A percentile compares a stretch with the other conserved stretches of the same genome.
Conservation (phyloP, 139 green algal species). For the Desmodesmus armatus region DNA sequence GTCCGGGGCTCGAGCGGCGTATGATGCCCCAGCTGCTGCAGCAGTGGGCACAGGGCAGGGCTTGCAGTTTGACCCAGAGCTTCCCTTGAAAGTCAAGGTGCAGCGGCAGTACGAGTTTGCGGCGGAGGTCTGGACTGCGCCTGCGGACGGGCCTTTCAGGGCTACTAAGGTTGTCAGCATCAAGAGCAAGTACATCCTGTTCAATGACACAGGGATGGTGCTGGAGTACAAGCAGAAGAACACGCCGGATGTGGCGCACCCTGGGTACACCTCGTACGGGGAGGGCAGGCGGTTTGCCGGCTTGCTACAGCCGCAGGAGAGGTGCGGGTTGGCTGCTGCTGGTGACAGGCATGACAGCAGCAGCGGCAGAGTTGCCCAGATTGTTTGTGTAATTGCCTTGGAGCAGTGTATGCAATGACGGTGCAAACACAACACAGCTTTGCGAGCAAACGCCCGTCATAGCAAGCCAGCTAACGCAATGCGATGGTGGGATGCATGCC, state of each 20-base stretch:
- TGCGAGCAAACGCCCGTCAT: background rate
- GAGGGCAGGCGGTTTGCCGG: conserved; percentile 68
- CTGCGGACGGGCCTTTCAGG: conserved; percentile 68
- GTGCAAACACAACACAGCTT: no score
- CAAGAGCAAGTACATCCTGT: conserved; percentile 89
- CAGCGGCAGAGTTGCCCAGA: no score
- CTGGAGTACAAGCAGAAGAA: conserved; percentile 88
- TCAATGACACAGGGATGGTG: conserved; percentile 83
- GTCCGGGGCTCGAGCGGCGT: no score
- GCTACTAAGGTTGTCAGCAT: conserved; percentile 84
- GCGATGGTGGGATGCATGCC: no score
- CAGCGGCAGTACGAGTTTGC: conserved; percentile 80
- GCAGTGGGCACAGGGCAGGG: no score
- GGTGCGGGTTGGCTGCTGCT: conserved; percentile 1
- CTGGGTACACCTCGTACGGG: conserved; percentile 40
- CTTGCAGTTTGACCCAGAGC: background rate
- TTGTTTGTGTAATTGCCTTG: no score
- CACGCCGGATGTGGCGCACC: conserved; percentile 63
- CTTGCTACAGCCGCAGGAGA: conserved; percentile 50
- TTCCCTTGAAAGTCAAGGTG: conserved; percentile 22
- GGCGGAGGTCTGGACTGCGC: conserved; percentile 77
- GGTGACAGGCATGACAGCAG: no score
- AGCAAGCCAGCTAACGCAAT: background rate
- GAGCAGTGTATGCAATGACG: no score
- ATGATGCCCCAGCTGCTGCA: no score